A percentile compares a stretch with the other conserved stretches of the same genome.
These are phyloP conservation scores for Fusarium coffeatum DNA, from an alignment of 2,329 filamentous ascomycete genomes.

Conservation along the genomic window DNA sequence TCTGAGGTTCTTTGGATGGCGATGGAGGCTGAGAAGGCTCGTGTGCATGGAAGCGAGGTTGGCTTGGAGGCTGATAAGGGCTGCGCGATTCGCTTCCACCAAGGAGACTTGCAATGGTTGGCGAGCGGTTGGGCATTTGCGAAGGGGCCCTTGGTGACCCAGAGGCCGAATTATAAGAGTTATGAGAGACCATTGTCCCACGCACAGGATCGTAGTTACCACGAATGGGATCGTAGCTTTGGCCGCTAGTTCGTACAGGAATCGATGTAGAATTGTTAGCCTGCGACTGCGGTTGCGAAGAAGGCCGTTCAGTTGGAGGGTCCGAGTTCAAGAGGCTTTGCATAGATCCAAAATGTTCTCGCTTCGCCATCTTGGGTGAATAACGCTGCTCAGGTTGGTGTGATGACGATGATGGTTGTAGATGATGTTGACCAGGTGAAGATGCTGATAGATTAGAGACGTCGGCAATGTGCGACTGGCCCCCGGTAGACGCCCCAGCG, in stretches of 20 bases:
- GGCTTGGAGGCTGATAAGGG: conserved; percentile 45
- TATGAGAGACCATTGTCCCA: conserved; percentile 68
- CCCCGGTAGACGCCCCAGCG: conserved; percentile 41
- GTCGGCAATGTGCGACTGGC: conserved; percentile 42
- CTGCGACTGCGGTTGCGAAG: conserved; percentile 38
- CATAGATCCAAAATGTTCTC: conserved; percentile 65
- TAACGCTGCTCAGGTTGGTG: conserved; percentile 49
- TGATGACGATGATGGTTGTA: conserved; percentile 42
- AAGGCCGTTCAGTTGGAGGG: conserved; percentile 41
- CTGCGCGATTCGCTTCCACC: conserved; percentile 52
- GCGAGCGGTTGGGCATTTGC: conserved; percentile 66
- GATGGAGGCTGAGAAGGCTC: conserved; percentile 58
- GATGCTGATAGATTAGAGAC: conserved; percentile 42
- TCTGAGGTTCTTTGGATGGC: conserved; percentile 54
- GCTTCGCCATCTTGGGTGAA: conserved; percentile 62
- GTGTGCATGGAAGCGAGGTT: conserved; percentile 49
- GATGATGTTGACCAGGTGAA: conserved; percentile 48
- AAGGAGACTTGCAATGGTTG: conserved; percentile 90
- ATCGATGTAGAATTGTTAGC: conserved; percentile 57
- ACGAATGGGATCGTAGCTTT: conserved; percentile 90
- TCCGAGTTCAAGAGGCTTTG: conserved; percentile 68
- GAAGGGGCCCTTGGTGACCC: conserved; percentile 62
- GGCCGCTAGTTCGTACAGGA: conserved; percentile 74
- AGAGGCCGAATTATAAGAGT: conserved; percentile 59
- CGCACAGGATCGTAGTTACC: conserved; percentile 76